Percentiles rank a stretch among this genome's conserved stretches.
These are phyloP conservation scores for Pisolithus orientalis DNA, from an alignment of 768 basidiomycete genomes.

Conservation along the genomic window DNA sequence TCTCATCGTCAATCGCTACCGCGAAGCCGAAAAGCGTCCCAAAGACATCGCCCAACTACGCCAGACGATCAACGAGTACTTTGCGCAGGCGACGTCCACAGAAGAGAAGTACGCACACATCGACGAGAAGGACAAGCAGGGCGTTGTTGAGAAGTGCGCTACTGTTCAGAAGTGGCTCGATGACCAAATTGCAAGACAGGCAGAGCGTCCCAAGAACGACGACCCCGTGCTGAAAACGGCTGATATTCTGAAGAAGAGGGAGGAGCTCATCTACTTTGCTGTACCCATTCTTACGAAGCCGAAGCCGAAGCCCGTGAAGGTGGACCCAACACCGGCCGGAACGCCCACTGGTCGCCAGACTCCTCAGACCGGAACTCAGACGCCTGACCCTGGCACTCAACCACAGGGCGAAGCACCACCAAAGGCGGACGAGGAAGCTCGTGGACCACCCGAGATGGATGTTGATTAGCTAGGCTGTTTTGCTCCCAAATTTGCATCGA, in stretches of 20 bases:
- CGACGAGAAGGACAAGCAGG: constrained; percentile 79
- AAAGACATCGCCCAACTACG: constrained; percentile 69
- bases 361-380: constrained; percentile 60
- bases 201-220: constrained; percentile 83
- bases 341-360: constrained; percentile 54
- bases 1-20: constrained; percentile 77
- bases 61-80: constrained; percentile 83
- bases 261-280: constrained; percentile 87
- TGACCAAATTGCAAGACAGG: constrained; percentile 82
- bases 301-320: constrained; percentile 80
- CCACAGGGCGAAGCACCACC: constrained; percentile 19
- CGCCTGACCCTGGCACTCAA: constrained; percentile 42
- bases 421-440: constrained; percentile 22
- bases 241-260: constrained; percentile 86
- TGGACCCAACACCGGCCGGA: constrained; percentile 30
- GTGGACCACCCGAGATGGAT: constrained; percentile 73
- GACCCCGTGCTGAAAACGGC: constrained; percentile 75
- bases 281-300: constrained; percentile 87
- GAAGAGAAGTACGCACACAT: constrained; percentile 92
- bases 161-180: constrained; percentile 94
- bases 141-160: constrained; percentile 84
- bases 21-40: constrained; percentile 77
- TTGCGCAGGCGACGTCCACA: constrained; percentile 70
- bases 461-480: constrained; percentile 51
- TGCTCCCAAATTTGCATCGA: background rate